phyloP scores from a whole-genome alignment of 257 asterid genomes.

The Plantago ovata region DNA sequence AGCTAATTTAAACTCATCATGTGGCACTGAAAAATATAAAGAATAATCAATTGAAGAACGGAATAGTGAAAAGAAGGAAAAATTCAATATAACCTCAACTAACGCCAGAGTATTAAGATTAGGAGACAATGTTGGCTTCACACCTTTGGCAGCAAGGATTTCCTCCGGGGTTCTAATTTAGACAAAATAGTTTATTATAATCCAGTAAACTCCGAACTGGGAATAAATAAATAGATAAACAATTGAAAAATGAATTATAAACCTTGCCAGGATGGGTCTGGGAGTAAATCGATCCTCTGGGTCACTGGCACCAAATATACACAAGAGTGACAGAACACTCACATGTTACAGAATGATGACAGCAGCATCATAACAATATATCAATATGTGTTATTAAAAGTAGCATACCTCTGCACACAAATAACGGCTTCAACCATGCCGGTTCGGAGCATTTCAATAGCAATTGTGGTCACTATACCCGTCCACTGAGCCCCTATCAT shows the following conservation, averaged over 20 bases:
- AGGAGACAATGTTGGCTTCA: conserved; percentile 95
- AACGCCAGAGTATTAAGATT: conserved; percentile 89
- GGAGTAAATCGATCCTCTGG: conserved; percentile 97
- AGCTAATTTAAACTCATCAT: conserved; percentile 7
- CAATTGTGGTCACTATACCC: conserved; percentile 98
- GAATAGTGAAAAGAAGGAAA: conserved; percentile 17
- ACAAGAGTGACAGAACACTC: conserved; percentile 15
- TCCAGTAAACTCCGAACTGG: conserved; percentile 4
- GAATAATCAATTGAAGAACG: background rate
- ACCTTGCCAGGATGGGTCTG: conserved; percentile 93
- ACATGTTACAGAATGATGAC: conserved; percentile 13
- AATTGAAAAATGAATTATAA: conserved; percentile 3
- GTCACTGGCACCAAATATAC: conserved; percentile 45
- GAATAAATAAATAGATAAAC: background rate
- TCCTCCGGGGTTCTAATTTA: conserved; percentile 89
- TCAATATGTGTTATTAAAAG: background rate
- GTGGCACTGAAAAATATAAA: background rate
- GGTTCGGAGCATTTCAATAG: conserved; percentile 87
- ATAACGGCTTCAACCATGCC: conserved; percentile 97
- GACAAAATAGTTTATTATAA: conserved; percentile 18
- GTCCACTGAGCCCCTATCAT: conserved; percentile 98
- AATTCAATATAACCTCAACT: conserved; percentile 63
- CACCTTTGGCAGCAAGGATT: conserved; percentile 96
- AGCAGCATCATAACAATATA: background rate
- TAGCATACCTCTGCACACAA: conserved; percentile 82